phyloP scores from a whole-genome alignment of 257 asterid species.

The Nyctanthes arbortristis region DNA sequence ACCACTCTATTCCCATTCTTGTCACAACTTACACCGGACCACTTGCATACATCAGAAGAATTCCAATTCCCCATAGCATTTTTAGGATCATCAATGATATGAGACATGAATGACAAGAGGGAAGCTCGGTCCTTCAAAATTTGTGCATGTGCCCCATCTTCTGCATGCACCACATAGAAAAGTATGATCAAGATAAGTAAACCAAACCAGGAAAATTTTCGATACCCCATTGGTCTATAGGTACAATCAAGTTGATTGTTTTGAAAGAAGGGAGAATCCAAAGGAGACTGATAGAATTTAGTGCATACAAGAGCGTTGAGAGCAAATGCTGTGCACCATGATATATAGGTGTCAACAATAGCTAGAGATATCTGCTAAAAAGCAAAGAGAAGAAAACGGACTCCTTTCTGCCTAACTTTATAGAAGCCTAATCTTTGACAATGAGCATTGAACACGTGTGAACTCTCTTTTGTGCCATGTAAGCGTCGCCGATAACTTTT shows the following conservation, averaged over 20 bases:
- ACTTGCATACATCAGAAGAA: slow-evolving; percentile 49
- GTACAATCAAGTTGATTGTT: neutral
- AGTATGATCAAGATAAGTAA: slow-evolving; percentile 35
- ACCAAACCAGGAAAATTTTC: slow-evolving; percentile 39
- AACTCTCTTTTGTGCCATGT: slow-evolving; percentile 27
- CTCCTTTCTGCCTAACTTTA: slow-evolving; percentile 58
- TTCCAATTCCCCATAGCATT: slow-evolving; percentile 54
- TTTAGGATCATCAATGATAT: slow-evolving; percentile 51
- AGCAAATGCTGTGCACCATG: slow-evolving; percentile 12
- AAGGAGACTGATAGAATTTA: slow-evolving; percentile 2
- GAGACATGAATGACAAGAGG: slow-evolving; percentile 67
- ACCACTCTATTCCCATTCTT: slow-evolving; percentile 35
- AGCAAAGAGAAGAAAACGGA: slow-evolving; percentile 11
- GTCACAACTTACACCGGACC: slow-evolving; percentile 69
- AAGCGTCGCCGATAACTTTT: too few relatives aligned
- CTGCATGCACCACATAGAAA: slow-evolving; percentile 35
- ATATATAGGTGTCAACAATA: slow-evolving; percentile 23
- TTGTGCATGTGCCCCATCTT: slow-evolving; percentile 30
- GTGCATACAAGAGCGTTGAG: neutral
- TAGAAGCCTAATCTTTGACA: slow-evolving; percentile 73
- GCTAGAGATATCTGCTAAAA: slow-evolving; percentile 21
- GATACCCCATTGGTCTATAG: slow-evolving; percentile 34
- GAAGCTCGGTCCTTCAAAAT: slow-evolving; percentile 44
- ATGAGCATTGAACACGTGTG: slow-evolving; percentile 49
- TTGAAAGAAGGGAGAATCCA: neutral